Percentiles rank a stretch among this genome's conserved stretches.
Conservation (phyloP, 2,329 filamentous ascomycete genomes). For the Talaromyces sp. region DNA sequence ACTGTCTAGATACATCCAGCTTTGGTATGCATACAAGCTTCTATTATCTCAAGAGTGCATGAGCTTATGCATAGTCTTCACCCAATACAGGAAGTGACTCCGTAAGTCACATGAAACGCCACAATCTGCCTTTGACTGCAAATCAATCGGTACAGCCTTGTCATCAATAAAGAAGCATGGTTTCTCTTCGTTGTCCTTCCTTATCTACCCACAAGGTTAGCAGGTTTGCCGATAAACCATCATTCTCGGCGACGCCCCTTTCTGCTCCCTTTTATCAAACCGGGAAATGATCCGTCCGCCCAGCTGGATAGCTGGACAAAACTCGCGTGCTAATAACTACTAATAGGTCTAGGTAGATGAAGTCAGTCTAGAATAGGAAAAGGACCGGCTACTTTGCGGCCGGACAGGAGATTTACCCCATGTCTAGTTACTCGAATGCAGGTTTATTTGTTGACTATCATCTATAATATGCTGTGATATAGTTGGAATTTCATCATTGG, state of each 20-base stretch:
- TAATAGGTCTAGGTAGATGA: neutral
- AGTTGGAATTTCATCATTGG: neutral
- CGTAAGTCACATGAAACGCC: neutral
- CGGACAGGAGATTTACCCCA: neutral
- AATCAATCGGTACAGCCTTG: neutral
- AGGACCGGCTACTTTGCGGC: neutral
- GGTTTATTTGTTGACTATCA: neutral
- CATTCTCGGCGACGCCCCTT: neutral
- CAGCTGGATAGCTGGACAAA: neutral
- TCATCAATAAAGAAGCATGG: neutral
- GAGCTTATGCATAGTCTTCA: neutral
- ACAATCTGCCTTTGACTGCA: neutral
- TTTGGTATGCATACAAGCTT: neutral
- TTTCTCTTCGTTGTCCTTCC: neutral
- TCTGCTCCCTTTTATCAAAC: neutral
- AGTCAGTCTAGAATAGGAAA: neutral
- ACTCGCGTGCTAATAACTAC: neutral
- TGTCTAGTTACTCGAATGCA: neutral
- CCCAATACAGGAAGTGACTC: neutral
- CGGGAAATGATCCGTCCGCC: neutral
- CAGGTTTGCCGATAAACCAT: neutral
- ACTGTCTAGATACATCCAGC: neutral
- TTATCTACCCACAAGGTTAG: neutral
- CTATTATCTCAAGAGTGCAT: neutral
- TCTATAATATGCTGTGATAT: neutral